Percentiles rank a stretch among this genome's conserved stretches.
Evolutionary conservation across 2,329 filamentous ascomycete genomes (phyloP).

Genomic region (Whalleya microplaca): DNA sequence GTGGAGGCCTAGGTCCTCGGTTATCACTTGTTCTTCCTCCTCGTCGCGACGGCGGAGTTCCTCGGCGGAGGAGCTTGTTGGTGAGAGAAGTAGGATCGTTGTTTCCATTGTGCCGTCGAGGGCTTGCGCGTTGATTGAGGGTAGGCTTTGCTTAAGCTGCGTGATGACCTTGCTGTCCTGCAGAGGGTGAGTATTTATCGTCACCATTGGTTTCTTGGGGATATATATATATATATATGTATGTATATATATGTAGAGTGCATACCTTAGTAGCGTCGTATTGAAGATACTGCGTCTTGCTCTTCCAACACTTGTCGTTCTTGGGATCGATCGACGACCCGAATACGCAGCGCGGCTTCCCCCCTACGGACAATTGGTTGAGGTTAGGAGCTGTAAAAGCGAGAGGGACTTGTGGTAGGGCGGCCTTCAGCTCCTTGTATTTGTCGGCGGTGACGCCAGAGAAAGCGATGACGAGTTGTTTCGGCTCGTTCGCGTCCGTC

Average conservation of each 20-base stretch:
- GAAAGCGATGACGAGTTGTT: slow-evolving; percentile 63
- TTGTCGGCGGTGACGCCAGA: slow-evolving; percentile 57
- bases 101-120: slow-evolving; percentile 57
- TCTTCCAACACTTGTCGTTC: slow-evolving; percentile 34
- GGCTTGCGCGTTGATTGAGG: slow-evolving; percentile 50
- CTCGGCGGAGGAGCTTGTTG: slow-evolving; percentile 36
- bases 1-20: slow-evolving; percentile 24
- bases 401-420: slow-evolving; percentile 45
- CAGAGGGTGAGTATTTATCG: slow-evolving; percentile 26
- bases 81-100: slow-evolving; percentile 58
- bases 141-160: slow-evolving; percentile 49
- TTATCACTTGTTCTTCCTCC: slow-evolving; percentile 49
- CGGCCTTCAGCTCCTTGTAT: slow-evolving; percentile 46
- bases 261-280: slow-evolving; percentile 35
- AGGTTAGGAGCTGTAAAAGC: slow-evolving; percentile 52
- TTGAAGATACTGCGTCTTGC: slow-evolving; percentile 38
- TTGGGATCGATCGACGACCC: slow-evolving; percentile 29
- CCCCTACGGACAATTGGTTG: slow-evolving; percentile 48
- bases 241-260: background rate
- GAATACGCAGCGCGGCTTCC: slow-evolving; percentile 44
- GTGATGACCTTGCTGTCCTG: slow-evolving; percentile 48
- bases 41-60: slow-evolving; percentile 53
- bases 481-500: slow-evolving; percentile 40
- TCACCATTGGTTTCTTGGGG: background rate
- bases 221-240: no score